A percentile compares a stretch with the other conserved stretches of the same genome.
These are phyloP conservation scores for Nemophila menziesii DNA, from an alignment of 257 asterid species.

Conservation along the genomic window DNA sequence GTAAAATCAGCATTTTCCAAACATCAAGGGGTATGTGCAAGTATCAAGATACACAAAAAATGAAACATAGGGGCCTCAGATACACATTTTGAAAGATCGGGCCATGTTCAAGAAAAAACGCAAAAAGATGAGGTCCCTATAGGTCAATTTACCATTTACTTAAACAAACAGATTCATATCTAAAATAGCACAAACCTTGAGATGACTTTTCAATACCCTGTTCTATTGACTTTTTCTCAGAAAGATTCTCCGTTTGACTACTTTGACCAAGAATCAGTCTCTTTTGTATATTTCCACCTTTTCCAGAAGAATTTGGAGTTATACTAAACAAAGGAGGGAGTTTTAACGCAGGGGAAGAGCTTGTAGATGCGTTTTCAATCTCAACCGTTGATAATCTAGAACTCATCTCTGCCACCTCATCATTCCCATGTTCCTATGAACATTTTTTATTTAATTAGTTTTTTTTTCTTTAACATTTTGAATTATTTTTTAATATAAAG, in stretches of 20 bases:
- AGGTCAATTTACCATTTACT: too few species aligned
- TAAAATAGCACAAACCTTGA: slow-evolving; percentile 32
- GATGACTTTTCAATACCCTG: slow-evolving; percentile 37
- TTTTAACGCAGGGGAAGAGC: slow-evolving; percentile 73
- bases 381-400: slow-evolving; percentile 73
- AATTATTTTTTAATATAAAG: slow-evolving; percentile 5
- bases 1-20: too few species aligned
- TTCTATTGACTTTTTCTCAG: slow-evolving; percentile 41
- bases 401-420: slow-evolving; percentile 59
- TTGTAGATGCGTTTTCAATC: slow-evolving; percentile 64
- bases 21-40: too few species aligned
- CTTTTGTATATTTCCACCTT: slow-evolving; percentile 66
- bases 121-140: too few species aligned
- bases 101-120: too few species aligned
- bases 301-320: slow-evolving; percentile 76
- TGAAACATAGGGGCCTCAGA: too few species aligned
- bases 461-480: slow-evolving; percentile 7
- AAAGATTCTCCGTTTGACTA: slow-evolving; percentile 36
- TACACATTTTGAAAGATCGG: too few species aligned
- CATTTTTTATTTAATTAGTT: slow-evolving; percentile 14
- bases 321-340: slow-evolving; percentile 93
- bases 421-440: slow-evolving; percentile 57
- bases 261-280: slow-evolving; percentile 43
- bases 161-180: neutral
- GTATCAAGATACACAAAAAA: too few species aligned